These are phyloP conservation scores for Silene noctiflora DNA, from an alignment of 179 eudicot genomes.

Conservation along the genomic window DNA sequence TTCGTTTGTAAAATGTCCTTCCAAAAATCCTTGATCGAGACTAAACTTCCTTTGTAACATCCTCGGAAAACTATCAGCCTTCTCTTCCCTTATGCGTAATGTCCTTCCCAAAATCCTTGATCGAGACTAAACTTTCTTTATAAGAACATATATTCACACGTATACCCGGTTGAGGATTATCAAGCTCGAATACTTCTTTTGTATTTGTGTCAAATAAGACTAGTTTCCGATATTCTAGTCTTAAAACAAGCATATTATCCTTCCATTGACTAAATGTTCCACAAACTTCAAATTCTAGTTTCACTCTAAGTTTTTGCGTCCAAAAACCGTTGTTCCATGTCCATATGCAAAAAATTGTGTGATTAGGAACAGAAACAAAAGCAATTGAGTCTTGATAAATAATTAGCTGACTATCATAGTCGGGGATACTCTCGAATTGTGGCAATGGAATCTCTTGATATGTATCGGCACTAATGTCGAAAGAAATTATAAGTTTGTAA, in stretches of 20 bases:
- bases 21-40: too few species aligned
- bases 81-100: neutral
- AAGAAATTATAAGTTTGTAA: neutral
- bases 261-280: conserved; percentile 9
- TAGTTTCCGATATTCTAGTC: neutral
- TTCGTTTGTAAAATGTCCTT: too few species aligned
- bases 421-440: neutral
- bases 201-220: neutral
- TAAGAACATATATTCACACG: conserved; percentile 9
- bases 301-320: conserved; percentile 7
- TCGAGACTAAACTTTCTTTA: conserved; percentile 16
- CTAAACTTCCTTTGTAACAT: too few species aligned
- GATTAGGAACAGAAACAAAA: neutral
- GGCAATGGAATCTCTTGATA: neutral
- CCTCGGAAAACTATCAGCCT: too few species aligned
- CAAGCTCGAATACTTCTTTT: neutral
- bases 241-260: conserved; percentile 11
- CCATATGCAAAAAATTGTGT: neutral
- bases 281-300: neutral
- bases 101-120: neutral
- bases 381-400: conserved; percentile 11
- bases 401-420: neutral
- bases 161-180: neutral
- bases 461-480: neutral
- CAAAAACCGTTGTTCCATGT: neutral